phyloP scores from a whole-genome alignment of 78 protist genomes.

The Polysphondylium violaceum region DNA sequence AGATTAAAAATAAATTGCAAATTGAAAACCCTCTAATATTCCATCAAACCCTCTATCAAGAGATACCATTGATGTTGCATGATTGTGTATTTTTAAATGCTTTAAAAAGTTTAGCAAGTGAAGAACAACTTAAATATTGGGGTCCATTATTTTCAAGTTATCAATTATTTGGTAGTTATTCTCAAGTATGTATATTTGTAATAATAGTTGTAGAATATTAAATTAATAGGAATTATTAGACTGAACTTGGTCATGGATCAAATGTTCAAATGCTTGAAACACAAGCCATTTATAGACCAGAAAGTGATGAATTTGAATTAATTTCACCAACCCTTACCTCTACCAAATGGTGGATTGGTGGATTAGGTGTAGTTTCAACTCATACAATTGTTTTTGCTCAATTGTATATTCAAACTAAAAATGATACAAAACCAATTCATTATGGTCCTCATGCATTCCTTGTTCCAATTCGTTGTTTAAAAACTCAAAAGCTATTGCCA shows the following conservation, averaged over 20 bases:
- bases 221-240: slow-evolving; percentile 14
- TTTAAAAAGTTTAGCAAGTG: slow-evolving; percentile 51
- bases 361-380: slow-evolving; percentile 79
- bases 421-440: background rate
- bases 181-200: slow-evolving; percentile 19
- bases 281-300: slow-evolving; percentile 66
- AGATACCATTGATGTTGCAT: slow-evolving; percentile 45
- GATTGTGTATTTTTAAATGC: slow-evolving; percentile 56
- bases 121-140: slow-evolving; percentile 57
- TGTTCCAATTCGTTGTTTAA: slow-evolving; percentile 35
- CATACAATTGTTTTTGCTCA: slow-evolving; percentile 84
- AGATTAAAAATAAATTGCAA: background rate
- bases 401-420: slow-evolving; percentile 10
- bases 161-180: slow-evolving; percentile 59
- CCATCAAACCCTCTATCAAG: slow-evolving; percentile 16
- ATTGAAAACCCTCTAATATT: too few relatives aligned
- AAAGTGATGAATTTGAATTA: slow-evolving; percentile 85
- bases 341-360: slow-evolving; percentile 95
- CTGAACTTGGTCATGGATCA: slow-evolving; percentile 87
- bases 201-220: background rate
- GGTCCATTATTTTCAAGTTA: slow-evolving; percentile 21
- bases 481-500: slow-evolving; percentile 38
- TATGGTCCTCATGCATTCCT: slow-evolving; percentile 80
- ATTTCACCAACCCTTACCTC: slow-evolving; percentile 85
- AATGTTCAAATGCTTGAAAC: slow-evolving; percentile 88